Base-by-base conservation (phyloP, 108 stramenopile species). In the Schizochytrium sp. region DNA sequence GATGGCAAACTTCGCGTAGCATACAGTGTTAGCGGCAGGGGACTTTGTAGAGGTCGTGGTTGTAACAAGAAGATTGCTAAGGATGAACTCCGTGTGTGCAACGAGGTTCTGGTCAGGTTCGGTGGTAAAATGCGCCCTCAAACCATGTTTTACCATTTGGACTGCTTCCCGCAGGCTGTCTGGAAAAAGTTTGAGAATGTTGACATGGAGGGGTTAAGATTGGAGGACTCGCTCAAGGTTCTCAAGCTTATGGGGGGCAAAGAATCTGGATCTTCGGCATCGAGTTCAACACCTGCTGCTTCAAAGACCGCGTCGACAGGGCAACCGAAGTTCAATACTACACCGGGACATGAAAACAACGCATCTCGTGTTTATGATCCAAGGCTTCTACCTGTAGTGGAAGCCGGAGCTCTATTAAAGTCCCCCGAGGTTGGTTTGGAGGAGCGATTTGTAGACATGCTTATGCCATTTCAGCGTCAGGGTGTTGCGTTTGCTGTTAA, bases 401-500 rank as follows among this genome's bases (percentile, higher is more conserved):
- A 69, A 44, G 64, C 64, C 28, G 1, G 42, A 38, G 28, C 40
- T 38, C 42, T 44, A 38, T 44, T 69, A 1, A 44, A 44, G 19
- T 7, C 64, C 12, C 2, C 64, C 7, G 28, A 38, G 42, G 64
- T 69, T 7, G 64, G 64, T 0, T 44, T 69, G 1, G 64, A 69
- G 28, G 42, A 69, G 64, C 64, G 64, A 38, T 83, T 83, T 55
- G 76, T 83, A 13, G 58, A 44, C 40, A 88, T 56, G 61, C 88
- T 88, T 46, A 41, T 88, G 58, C 61, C 61, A 1, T 88, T 88
- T 46, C 88, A 88, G 61, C 4, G 19, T 5, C 61, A 88, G 42
- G 61, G 61, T 15, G 46, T 88, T 40, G 88, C 88, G 13, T 88
- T 88, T 60, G 88, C 61, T 47, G 40, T 61, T 19, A 4, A 13